Base-by-base conservation (phyloP, 1,284 basidiomycete genomes). In the Cutaneotrichosporon spelunceum region DNA sequence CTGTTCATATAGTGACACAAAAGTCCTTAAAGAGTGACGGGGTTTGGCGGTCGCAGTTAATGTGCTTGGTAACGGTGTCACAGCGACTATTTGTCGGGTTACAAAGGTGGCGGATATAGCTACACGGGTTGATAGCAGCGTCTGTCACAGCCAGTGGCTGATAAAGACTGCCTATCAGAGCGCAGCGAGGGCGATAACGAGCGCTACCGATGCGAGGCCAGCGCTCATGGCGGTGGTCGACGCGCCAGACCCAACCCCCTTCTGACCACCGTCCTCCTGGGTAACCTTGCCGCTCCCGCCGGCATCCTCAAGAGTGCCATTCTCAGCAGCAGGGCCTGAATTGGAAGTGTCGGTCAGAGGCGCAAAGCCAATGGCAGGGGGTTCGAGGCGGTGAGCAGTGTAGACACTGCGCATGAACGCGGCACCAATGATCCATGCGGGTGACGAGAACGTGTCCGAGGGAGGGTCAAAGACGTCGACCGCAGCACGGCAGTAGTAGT, bases 331-430 rank as follows among this genome's bases (percentile, higher is more conserved):
- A 24, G 24, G 23, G 50, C 30, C n/a, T n/a, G 29, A 5, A 30
- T 10, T 21, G 19, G 50, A 21, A n/a, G 21, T 10, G 29, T 47
- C 55, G 16, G 29, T 16, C 29, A 79, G 65, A n/a, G 80, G 61
- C 7, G 92, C 92, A 71, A 95, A 93, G 0, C 93, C 92, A 56
- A 95, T 85, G 2, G 90, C 86, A 0, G 88, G 78, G 0, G 91
- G 89, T 26, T 81, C 77, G 66, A 86, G 88, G 44, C 89, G 84
- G 81, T 87, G 94, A 7, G 92, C 88, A 0, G 90, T 87, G 79
- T 93, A 95, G 0, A 93, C 90, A 71, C 93, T 93, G 84, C 94
- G 96, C 83, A 83, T 52, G 39, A 74, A 74, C n/a, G 75, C 73
- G 60, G 73, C 74, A 6, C 78, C 78, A 8, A 79, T 70, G 58